phyloP scores from a whole-genome alignment of 352 stramenopile species.

The Phytophthora pinifolia region DNA sequence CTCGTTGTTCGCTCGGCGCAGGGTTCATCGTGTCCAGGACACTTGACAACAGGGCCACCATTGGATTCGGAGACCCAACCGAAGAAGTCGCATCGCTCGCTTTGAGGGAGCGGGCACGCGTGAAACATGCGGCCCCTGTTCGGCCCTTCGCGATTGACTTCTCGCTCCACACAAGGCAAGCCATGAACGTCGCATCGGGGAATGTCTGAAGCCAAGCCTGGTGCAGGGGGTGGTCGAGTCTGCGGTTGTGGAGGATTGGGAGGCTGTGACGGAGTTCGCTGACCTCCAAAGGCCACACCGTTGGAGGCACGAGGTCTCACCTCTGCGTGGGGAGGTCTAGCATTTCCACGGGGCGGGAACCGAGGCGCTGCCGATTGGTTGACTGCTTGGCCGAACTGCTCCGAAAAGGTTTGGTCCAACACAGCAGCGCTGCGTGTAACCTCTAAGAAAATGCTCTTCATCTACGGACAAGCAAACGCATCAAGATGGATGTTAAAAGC shows the following conservation, averaged over 20 bases:
- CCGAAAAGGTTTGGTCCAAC: slow-evolving; percentile 90
- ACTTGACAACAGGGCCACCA: slow-evolving; percentile 30
- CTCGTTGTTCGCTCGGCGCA: slow-evolving; percentile 64
- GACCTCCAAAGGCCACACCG: slow-evolving; percentile 11
- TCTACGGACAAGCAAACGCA: slow-evolving; percentile 36
- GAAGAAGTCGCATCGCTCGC: slow-evolving; percentile 92
- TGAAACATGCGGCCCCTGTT: slow-evolving; percentile 95
- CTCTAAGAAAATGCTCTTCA: slow-evolving; percentile 74
- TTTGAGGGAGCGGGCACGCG: slow-evolving; percentile 78
- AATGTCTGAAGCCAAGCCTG: slow-evolving; percentile 16
- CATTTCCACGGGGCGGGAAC: slow-evolving; percentile 6
- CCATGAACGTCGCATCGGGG: slow-evolving; percentile 54
- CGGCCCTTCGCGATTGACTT: slow-evolving; percentile 55
- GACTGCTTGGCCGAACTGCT: slow-evolving; percentile 74
- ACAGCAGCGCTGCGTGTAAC: slow-evolving; percentile 81
- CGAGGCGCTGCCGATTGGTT: slow-evolving; percentile 14
- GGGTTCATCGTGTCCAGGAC: slow-evolving; percentile 58
- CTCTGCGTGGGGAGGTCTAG: slow-evolving; percentile 2
- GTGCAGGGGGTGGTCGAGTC: not conserved
- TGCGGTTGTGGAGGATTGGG: not conserved
- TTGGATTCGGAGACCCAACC: slow-evolving; percentile 80
- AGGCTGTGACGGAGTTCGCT: slow-evolving; percentile 12
- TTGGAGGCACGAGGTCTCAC: not conserved
- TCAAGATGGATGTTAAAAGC: no score
- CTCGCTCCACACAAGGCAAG: slow-evolving; percentile 49